Evolutionary conservation across 345 rosid genomes (phyloP).

Genomic region (Gossypium longicalyx): DNA sequence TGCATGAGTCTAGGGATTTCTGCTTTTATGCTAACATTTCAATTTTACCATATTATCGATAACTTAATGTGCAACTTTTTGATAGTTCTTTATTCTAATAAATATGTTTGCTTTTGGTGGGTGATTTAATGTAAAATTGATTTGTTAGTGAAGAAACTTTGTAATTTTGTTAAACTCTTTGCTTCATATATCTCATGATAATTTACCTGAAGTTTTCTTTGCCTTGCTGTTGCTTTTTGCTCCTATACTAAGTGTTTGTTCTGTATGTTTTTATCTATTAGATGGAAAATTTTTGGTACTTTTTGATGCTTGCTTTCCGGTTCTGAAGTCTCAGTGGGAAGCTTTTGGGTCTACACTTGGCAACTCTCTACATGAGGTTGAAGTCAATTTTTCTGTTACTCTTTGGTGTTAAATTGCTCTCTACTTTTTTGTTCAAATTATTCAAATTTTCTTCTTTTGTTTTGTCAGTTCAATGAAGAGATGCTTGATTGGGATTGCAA

Average conservation of each 20-base stretch:
- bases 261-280: constrained; percentile 28
- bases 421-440: not conserved
- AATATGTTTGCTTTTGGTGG: not conserved
- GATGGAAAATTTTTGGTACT: constrained; percentile 42
- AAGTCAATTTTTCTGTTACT: constrained; percentile 16
- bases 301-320: constrained; percentile 64
- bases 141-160: not conserved
- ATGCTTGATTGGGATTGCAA: constrained; percentile 52
- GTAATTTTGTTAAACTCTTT: not conserved
- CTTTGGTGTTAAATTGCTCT: constrained; percentile 16
- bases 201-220: not conserved
- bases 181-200: not conserved
- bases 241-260: constrained; percentile 13
- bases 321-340: constrained; percentile 72
- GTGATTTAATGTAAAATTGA: not conserved
- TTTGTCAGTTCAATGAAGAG: constrained; percentile 41
- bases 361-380: constrained; percentile 50
- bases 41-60: not conserved
- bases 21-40: not conserved
- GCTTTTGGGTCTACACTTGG: constrained; percentile 35
- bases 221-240: not conserved
- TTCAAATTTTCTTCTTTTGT: constrained; percentile 5
- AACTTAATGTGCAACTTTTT: not conserved
- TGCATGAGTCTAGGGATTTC: not conserved
- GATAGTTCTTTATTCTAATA: not conserved